Base-by-base conservation (phyloP, 2,329 filamentous ascomycete genomes). In the Coleophoma cylindrospora region DNA sequence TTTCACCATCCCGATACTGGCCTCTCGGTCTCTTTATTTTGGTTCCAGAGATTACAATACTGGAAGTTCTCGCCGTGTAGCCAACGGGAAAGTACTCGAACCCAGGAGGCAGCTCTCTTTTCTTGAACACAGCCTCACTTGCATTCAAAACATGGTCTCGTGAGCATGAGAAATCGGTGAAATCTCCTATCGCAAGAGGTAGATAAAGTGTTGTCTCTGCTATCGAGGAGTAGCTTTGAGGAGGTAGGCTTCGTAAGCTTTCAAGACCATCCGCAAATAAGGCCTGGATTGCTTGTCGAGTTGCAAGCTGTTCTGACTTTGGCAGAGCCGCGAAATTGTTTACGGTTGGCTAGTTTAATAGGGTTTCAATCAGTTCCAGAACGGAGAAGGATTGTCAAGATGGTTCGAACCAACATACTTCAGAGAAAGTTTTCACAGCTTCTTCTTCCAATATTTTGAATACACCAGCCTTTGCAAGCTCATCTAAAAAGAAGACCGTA, bases 121-220 rank as follows among this genome's bases (percentile, higher is more conserved):
- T 64, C 27, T 67, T 70, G 14, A 69, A 65, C 34, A 75, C 65
- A 2, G 66, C 71, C 52, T 64, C 67, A 0, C 68, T 65, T 15
- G 73, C 76, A 43, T 81, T 82, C 44, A 72, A 68, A 27, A 75
- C 70, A 53, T 82, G 79, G 41, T 79, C 72, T 9, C 71, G 66
- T 0, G 74, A 77, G 50, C 74, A 79, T 2, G 74, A 78, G 63
- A 80, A 82, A 61, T 83, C 81, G 41, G 65, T 77, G 58, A 82
- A 85, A 34, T 78, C 80, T 4, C 71, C 70, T 15, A 81, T 74
- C 3, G 68, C 62, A 36, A 86, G 64, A 0, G 82, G 83, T 0
- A 84, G 59, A 57, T 83, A 75, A 55, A 81, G 63, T 4, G 64
- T 64, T 15, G 75, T 72, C 33, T 68, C 61, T 37, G 64, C 54